phyloP scores from a whole-genome alignment of 73 alveolate genomes.

The Effrenium voratum region DNA sequence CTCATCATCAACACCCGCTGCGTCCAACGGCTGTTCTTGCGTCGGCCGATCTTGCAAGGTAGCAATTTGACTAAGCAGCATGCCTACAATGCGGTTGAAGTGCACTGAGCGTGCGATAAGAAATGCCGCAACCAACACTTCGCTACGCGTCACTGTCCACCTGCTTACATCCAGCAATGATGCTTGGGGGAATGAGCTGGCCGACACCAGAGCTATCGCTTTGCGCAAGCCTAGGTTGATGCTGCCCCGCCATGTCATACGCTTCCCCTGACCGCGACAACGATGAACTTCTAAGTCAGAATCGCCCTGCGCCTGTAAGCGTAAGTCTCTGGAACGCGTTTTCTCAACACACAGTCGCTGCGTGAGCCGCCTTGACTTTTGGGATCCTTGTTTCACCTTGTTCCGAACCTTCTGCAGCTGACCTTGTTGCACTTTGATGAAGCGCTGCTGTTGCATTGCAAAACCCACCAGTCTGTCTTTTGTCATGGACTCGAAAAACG shows the following conservation, averaged over 20 bases:
- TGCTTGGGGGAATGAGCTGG: slow-evolving; percentile 13
- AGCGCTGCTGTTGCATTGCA: too few relatives aligned
- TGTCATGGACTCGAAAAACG: too few relatives aligned
- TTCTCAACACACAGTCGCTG: neutral
- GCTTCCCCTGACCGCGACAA: neutral
- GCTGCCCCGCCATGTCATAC: neutral
- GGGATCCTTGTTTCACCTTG: neutral
- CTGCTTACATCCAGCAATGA: neutral
- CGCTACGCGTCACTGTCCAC: slow-evolving; percentile 20
- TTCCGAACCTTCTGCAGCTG: neutral
- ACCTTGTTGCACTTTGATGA: neutral
- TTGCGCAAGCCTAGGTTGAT: slow-evolving; percentile 18
- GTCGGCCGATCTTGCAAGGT: neutral
- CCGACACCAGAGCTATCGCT: neutral
- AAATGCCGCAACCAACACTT: neutral
- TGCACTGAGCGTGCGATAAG: neutral
- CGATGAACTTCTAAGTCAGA: neutral
- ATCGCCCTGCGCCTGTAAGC: neutral
- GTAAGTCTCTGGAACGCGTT: too few relatives aligned
- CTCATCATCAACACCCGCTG: neutral
- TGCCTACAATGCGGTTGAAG: neutral
- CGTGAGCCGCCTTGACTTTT: neutral
- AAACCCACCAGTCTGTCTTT: too few relatives aligned
- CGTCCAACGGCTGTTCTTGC: neutral
- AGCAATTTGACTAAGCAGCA: neutral